Percentiles rank a stretch among this genome's conserved stretches.
These are phyloP conservation scores for Penstemon eatonii DNA, from an alignment of 257 asterid genomes.

Conservation along the genomic window DNA sequence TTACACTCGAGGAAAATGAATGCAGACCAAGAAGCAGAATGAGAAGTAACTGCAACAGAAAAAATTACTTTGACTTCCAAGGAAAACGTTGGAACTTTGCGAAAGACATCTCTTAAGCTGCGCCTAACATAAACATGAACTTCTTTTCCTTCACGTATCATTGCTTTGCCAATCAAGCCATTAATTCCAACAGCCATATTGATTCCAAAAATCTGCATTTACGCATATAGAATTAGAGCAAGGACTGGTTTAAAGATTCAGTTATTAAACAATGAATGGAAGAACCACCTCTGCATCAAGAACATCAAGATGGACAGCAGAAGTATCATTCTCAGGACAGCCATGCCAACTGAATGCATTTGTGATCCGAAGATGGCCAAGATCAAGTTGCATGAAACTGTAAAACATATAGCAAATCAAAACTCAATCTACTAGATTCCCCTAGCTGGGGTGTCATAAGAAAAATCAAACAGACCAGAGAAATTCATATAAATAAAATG, in stretches of 20 bases:
- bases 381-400: constrained; percentile 99
- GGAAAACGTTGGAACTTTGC: constrained; percentile 86
- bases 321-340: constrained; percentile 77
- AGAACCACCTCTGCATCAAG: constrained; percentile 86
- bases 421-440: constrained; percentile 1
- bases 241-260: constrained; percentile 16
- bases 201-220: constrained; percentile 79
- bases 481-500: background rate
- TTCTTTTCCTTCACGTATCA: constrained; percentile 93
- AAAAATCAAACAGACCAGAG: constrained; percentile 11
- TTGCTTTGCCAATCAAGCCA: constrained; percentile 77
- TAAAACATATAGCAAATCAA: constrained; percentile 17
- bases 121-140: constrained; percentile 85
- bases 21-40: constrained; percentile 20
- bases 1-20: background rate
- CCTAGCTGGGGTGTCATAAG: constrained; percentile 2
- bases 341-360: constrained; percentile 92
- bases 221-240: constrained; percentile 29
- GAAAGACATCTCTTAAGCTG: constrained; percentile 92
- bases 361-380: constrained; percentile 80
- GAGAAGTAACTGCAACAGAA: constrained; percentile 23
- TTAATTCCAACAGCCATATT: constrained; percentile 91
- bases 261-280: constrained; percentile 19
- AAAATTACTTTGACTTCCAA: constrained; percentile 79
- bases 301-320: constrained; percentile 95